These are phyloP conservation scores for Haberlea rhodopensis DNA, from an alignment of 257 asterid genomes.

Conservation along the genomic window DNA sequence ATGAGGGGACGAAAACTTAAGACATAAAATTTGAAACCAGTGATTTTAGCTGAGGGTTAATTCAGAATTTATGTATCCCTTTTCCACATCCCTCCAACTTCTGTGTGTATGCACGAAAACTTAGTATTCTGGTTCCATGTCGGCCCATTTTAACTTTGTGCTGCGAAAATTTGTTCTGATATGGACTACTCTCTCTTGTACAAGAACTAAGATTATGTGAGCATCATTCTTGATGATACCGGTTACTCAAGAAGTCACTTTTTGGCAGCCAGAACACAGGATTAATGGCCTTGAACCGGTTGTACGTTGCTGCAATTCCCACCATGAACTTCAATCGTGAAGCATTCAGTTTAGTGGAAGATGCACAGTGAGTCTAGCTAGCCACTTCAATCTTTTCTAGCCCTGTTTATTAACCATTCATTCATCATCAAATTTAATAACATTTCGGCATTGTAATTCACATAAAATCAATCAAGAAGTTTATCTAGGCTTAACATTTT, in stretches of 20 bases:
- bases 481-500: background rate
- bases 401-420: slow-evolving; percentile 7
- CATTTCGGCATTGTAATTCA: background rate
- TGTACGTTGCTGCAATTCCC: slow-evolving; percentile 80
- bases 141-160: too few relatives aligned
- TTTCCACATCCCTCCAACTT: too few relatives aligned
- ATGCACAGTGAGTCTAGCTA: slow-evolving; percentile 67
- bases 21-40: too few relatives aligned
- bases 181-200: too few relatives aligned
- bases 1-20: too few relatives aligned
- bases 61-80: too few relatives aligned
- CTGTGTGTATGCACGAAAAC: too few relatives aligned
- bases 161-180: too few relatives aligned
- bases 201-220: background rate
- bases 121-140: too few relatives aligned
- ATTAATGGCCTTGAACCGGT: slow-evolving; percentile 67
- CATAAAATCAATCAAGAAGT: background rate
- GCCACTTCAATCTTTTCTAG: background rate
- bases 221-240: background rate
- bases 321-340: slow-evolving; percentile 68
- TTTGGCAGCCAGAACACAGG: slow-evolving; percentile 61
- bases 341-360: slow-evolving; percentile 69
- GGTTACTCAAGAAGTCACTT: background rate
- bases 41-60: too few relatives aligned
- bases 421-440: too few relatives aligned